Evolutionary conservation across 2,329 filamentous ascomycete genomes (phyloP).

Genomic region (Monascus ruber): DNA sequence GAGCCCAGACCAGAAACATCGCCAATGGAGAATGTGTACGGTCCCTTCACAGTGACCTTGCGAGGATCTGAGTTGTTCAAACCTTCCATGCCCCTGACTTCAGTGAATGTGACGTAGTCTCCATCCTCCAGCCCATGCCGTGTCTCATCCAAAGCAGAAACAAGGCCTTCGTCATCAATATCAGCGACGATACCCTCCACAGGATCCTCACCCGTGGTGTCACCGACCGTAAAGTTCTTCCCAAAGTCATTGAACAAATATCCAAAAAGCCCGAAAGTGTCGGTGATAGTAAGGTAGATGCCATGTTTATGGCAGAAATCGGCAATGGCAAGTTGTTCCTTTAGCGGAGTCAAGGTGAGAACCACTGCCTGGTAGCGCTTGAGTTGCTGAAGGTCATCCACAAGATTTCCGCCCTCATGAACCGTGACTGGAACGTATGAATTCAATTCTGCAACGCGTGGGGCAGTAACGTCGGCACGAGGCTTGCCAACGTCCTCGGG

Average conservation of each 20-base stretch:
- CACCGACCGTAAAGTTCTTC: slow-evolving; percentile 80
- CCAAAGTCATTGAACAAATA: slow-evolving; percentile 97
- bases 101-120: slow-evolving; percentile 89
- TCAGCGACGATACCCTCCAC: slow-evolving; percentile 78
- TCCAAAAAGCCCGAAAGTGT: slow-evolving; percentile 89
- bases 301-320: slow-evolving; percentile 92
- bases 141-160: slow-evolving; percentile 88
- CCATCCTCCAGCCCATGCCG: slow-evolving; percentile 92
- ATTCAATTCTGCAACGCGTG: slow-evolving; percentile 87
- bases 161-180: slow-evolving; percentile 79
- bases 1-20: slow-evolving; percentile 78
- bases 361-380: slow-evolving; percentile 90
- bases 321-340: slow-evolving; percentile 70
- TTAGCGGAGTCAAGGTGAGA: slow-evolving; percentile 70
- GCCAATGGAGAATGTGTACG: slow-evolving; percentile 95
- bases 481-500: slow-evolving; percentile 83
- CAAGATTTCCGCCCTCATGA: slow-evolving; percentile 54
- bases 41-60: slow-evolving; percentile 87
- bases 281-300: slow-evolving; percentile 78
- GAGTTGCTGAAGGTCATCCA: slow-evolving; percentile 65
- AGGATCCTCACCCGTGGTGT: slow-evolving; percentile 81
- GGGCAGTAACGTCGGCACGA: slow-evolving; percentile 73
- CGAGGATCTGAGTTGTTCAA: slow-evolving; percentile 74
- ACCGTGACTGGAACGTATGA: slow-evolving; percentile 86
- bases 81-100: slow-evolving; percentile 82